These are phyloP conservation scores for Linderina pennispora DNA, from an alignment of 192 early-diverging fungal genomes.

Conservation along the genomic window DNA sequence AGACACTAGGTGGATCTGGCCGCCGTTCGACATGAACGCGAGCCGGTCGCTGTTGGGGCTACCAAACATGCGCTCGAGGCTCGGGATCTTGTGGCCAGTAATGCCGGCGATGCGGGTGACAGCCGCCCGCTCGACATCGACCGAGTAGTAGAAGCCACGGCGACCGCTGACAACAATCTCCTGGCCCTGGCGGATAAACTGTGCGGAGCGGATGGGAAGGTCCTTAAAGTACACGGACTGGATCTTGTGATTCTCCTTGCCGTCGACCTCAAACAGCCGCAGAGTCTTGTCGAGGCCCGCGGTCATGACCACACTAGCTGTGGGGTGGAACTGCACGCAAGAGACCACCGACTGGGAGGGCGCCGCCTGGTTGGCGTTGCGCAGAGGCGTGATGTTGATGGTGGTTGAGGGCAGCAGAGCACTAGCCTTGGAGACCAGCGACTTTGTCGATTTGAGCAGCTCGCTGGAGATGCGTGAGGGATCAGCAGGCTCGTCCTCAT, in stretches of 20 bases:
- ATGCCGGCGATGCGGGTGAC: constrained; percentile 69
- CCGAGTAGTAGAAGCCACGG: constrained; percentile 75
- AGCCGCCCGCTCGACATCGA: constrained; percentile 70
- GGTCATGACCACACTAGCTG: constrained; percentile 79
- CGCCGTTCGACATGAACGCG: constrained; percentile 72
- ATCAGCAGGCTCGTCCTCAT: constrained; percentile 46
- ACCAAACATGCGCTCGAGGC: constrained; percentile 61
- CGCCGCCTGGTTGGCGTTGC: constrained; percentile 26
- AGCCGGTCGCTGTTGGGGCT: constrained; percentile 69
- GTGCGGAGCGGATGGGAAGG: constrained; percentile 71
- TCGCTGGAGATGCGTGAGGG: constrained; percentile 28
- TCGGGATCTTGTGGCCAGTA: constrained; percentile 67
- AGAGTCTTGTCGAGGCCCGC: constrained; percentile 85
- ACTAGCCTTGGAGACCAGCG: constrained; percentile 8
- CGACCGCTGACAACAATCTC: constrained; percentile 74
- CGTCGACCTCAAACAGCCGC: constrained; percentile 84
- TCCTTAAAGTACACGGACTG: constrained; percentile 87
- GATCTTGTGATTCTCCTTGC: constrained; percentile 87
- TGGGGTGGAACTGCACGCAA: constrained; percentile 82
- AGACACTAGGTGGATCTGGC: constrained; percentile 76
- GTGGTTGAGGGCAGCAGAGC: constrained; percentile 8
- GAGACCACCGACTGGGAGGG: constrained; percentile 56
- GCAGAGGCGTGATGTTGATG: constrained; percentile 23
- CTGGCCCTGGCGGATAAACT: constrained; percentile 69
- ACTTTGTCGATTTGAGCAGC: constrained; percentile 17